Conservation (phyloP, 176 grass and related monocot genomes). For the Lolium perenne region DNA sequence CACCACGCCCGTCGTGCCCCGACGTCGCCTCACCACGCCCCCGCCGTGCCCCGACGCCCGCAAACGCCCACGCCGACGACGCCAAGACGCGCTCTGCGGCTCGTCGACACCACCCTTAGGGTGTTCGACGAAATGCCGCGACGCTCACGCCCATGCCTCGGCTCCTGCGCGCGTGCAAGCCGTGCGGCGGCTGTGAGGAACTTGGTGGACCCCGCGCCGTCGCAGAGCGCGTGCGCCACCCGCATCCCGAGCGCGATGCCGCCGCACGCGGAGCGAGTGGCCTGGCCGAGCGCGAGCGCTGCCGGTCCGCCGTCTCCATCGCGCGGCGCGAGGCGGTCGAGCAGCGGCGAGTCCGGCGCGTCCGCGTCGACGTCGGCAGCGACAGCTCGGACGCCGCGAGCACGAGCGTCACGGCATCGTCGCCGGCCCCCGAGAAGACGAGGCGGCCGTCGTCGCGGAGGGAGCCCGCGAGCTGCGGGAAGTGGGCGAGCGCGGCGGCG, state of each 20-base stretch:
- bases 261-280: constrained; percentile 64
- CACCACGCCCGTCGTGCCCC: too few relatives aligned
- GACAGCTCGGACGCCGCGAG: constrained; percentile 30
- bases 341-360: constrained; percentile 43
- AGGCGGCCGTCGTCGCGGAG: constrained; percentile 32
- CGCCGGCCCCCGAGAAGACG: background rate
- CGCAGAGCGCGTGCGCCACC: constrained; percentile 72
- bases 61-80: too few relatives aligned
- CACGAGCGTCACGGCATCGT: constrained; percentile 40
- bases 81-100: too few relatives aligned
- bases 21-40: too few relatives aligned
- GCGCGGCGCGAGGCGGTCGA: constrained; percentile 52
- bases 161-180: constrained; percentile 39
- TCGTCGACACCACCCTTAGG: too few relatives aligned
- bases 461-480: constrained; percentile 48
- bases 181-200: constrained; percentile 58
- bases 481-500: constrained; percentile 54
- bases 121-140: too few relatives aligned
- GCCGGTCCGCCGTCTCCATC: background rate
- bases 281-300: constrained; percentile 63
- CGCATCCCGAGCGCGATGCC: constrained; percentile 80
- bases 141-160: too few relatives aligned
- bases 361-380: constrained; percentile 43
- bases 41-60: too few relatives aligned
- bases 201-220: constrained; percentile 67